Conservation (phyloP, 2,329 filamentous ascomycete species). For the Eutypa lata region DNA sequence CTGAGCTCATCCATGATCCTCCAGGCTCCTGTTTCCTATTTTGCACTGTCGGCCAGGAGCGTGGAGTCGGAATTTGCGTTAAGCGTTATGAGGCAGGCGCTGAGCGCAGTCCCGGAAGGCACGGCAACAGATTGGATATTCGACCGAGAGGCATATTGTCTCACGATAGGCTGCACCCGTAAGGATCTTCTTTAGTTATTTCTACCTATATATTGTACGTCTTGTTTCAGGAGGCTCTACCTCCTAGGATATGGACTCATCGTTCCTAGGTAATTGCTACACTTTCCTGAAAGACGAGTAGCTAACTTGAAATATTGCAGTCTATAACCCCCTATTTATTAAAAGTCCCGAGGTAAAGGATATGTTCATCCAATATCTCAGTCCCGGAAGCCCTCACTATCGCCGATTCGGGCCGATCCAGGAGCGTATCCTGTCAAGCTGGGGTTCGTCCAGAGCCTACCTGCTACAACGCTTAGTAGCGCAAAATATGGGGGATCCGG, state of each 20-base stretch:
- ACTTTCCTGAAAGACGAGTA: no score
- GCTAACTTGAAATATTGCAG: no score
- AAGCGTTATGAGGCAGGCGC: background rate
- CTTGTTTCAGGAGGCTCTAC: no score
- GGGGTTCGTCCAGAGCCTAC: no score
- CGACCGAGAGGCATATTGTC: constrained; percentile 7
- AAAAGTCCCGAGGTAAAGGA: background rate
- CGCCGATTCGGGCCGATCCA: background rate
- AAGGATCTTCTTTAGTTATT: no score
- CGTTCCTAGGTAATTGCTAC: no score
- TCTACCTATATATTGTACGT: no score
- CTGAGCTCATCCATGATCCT: constrained; percentile 3
- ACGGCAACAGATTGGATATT: background rate
- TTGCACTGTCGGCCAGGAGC: background rate
- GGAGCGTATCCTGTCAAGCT: background rate
- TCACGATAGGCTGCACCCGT: background rate
- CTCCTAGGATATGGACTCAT: no score
- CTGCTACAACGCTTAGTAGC: no score
- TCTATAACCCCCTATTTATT: no score
- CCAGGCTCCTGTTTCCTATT: background rate
- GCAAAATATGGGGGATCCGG: no score
- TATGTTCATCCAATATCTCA: background rate
- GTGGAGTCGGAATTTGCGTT: background rate
- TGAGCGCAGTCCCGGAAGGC: background rate
- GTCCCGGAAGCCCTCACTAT: background rate